Evolutionary conservation across 1,284 basidiomycete genomes (phyloP).

Genomic region (Moniliophthora roreri): DNA sequence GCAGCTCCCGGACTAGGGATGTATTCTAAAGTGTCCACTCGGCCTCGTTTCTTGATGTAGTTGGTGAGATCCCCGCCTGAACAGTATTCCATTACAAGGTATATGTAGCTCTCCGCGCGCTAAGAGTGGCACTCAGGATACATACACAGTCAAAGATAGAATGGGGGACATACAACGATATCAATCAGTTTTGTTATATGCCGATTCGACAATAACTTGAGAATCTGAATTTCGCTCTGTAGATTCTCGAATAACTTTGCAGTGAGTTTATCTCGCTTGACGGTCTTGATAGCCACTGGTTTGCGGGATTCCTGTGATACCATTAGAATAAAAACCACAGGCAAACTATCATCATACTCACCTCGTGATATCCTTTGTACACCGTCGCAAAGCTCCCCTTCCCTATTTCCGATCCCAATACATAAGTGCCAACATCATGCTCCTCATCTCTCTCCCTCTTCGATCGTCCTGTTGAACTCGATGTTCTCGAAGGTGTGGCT

Average conservation of each 20-base stretch:
- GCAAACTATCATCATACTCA: slow-evolving; percentile 35
- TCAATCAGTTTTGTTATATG: slow-evolving; percentile 94
- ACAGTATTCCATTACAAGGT: slow-evolving; percentile 98
- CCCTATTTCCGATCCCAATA: slow-evolving; percentile 72
- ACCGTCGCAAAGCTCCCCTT: slow-evolving; percentile 97
- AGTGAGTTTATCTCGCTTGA: slow-evolving; percentile 86
- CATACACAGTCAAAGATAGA: slow-evolving; percentile 8
- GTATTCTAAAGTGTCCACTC: slow-evolving; percentile 84
- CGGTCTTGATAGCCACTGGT: slow-evolving; percentile 94
- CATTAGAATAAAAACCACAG: slow-evolving; percentile 6
- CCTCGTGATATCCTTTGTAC: slow-evolving; percentile 89
- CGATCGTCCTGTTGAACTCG: background rate
- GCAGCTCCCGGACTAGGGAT: slow-evolving; percentile 64
- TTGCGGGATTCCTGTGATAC: slow-evolving; percentile 64
- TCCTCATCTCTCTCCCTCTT: slow-evolving; percentile 39
- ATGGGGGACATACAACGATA: slow-evolving; percentile 85
- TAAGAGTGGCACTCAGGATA: slow-evolving; percentile 29
- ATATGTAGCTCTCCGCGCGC: slow-evolving; percentile 93
- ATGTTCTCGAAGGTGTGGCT: background rate
- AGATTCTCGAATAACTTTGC: slow-evolving; percentile 95
- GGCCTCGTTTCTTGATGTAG: slow-evolving; percentile 94
- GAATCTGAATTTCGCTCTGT: slow-evolving; percentile 95
- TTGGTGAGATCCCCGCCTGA: slow-evolving; percentile 93
- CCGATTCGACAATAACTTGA: slow-evolving; percentile 90
- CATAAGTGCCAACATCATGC: slow-evolving; percentile 70